These are phyloP conservation scores for Peronospora tabacina DNA, from an alignment of 352 stramenopile species.

Conservation along the genomic window DNA sequence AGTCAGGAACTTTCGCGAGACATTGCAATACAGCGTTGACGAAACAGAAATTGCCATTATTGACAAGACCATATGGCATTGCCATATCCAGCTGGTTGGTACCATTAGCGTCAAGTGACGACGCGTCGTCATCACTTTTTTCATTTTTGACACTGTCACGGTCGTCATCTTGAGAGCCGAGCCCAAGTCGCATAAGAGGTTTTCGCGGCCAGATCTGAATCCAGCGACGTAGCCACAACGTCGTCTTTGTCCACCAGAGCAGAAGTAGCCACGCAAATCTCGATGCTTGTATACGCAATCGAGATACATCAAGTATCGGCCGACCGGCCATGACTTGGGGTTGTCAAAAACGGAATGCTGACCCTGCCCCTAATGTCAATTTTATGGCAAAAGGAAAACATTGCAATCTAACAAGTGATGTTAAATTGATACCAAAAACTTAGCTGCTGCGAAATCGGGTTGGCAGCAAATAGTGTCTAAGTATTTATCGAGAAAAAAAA, in stretches of 20 bases:
- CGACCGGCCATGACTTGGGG: constrained; percentile 9
- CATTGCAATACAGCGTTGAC: constrained; percentile 70
- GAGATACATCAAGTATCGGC: constrained; percentile 5
- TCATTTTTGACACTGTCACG: constrained; percentile 13
- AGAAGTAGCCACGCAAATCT: constrained; percentile 29
- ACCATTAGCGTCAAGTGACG: neutral
- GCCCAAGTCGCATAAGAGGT: constrained; percentile 31
- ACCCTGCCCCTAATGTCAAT: no score
- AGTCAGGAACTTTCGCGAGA: constrained; percentile 37
- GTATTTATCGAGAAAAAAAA: no score
- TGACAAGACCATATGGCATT: constrained; percentile 38
- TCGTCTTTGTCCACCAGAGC: constrained; percentile 23
- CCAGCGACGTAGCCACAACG: constrained; percentile 29
- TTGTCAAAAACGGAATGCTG: neutral
- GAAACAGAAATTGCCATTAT: constrained; percentile 73
- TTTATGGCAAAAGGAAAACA: no score
- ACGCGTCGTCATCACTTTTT: neutral
- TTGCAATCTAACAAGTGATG: no score
- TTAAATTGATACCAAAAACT: no score
- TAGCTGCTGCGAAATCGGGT: no score
- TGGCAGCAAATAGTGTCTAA: no score
- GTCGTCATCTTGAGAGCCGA: constrained; percentile 10
- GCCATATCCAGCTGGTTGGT: constrained; percentile 2
- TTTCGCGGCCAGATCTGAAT: constrained; percentile 24
- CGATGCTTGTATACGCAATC: constrained; percentile 4